Evolutionary conservation across 768 basidiomycete species (phyloP).

Genomic region (Xerocomus brunneocitrinus): DNA sequence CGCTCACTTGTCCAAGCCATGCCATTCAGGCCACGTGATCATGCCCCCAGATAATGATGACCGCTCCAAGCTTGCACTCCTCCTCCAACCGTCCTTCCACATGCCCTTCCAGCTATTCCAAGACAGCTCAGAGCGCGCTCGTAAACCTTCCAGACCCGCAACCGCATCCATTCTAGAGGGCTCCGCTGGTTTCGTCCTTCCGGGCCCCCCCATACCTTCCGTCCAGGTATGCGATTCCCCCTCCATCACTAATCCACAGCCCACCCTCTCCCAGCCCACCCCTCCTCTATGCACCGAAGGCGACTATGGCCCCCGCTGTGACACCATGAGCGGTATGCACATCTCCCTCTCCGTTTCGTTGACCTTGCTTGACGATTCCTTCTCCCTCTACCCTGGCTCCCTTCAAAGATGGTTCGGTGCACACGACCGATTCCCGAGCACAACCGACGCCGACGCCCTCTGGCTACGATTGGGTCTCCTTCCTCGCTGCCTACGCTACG

Average conservation of each 20-base stretch:
- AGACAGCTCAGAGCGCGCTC: constrained; percentile 22
- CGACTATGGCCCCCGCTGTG: constrained; percentile 2
- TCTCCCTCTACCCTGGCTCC: constrained; percentile 18
- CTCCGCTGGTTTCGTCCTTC: constrained; percentile 38
- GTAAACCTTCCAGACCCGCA: constrained; percentile 35
- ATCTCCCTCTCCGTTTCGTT: neutral
- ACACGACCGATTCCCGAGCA: constrained; percentile 14
- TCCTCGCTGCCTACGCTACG: constrained; percentile 68
- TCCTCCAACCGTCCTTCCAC: constrained; percentile 22
- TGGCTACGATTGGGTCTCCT: constrained; percentile 67
- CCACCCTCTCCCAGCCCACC: constrained; percentile 1
- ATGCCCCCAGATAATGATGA: constrained; percentile 29
- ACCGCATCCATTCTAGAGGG: constrained; percentile 45
- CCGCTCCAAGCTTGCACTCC: constrained; percentile 15
- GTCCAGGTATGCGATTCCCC: constrained; percentile 6
- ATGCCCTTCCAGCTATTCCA: constrained; percentile 35
- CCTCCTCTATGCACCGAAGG: constrained; percentile 3
- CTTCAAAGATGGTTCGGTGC: constrained; percentile 10
- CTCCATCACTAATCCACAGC: neutral
- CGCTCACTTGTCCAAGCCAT: neutral
- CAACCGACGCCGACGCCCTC: constrained; percentile 14
- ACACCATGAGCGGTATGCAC: constrained; percentile 23
- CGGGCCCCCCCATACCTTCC: constrained; percentile 21
- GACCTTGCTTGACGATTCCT: constrained; percentile 1
- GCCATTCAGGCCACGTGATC: constrained; percentile 17